Base-by-base conservation (phyloP, 805 yeast species). In the Metschnikowia lochheadii region DNA sequence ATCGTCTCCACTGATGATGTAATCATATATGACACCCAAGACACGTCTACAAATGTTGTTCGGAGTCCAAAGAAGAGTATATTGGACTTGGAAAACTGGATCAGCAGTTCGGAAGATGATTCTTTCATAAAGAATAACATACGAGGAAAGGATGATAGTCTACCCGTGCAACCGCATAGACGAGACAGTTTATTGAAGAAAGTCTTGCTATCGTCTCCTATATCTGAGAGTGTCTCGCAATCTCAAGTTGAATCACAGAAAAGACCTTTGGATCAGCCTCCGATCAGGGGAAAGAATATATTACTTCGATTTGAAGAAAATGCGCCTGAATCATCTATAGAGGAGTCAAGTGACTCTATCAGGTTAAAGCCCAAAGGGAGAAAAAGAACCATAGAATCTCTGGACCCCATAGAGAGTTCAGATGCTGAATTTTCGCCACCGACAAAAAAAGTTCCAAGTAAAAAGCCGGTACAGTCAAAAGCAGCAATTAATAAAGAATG, bases 401-500 rank as follows among this genome's bases (percentile, higher is more conserved):
- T 42, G 45, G 34, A 15, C 6, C 47, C 46, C 4, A 26, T 40
- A 31, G 23, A n/a, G 17, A 38, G 36, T 5, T 40, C 46, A 11
- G 44, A 38, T n/a, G 36, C 46, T 15, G 14, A 53, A 33, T 48
- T 55, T 26, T 47, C 54, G 8, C 51, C 55, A 6, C 44, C 52
- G 13, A 33, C 35, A 17, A 48, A 40, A 55, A 44, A 23, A 45
- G 20, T 33, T 6, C 31, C 40, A 11, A 29, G 26, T 13, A 13
- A 43, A 6, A 48, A 38, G 46, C 6, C 36, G 18, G 46, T 38
- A 34, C 42, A 26, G 14, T 33, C n/a, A 3, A 41, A 32, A n/a
- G 57, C 52, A 6, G 48, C 48, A 8, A 52, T 54, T 37, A 45
- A 50, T 18, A 69, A 69, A 40, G 69, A 70, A 21, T 57, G 74